Base-by-base conservation (phyloP, 1,284 basidiomycete genomes). In the Trametes sp. region DNA sequence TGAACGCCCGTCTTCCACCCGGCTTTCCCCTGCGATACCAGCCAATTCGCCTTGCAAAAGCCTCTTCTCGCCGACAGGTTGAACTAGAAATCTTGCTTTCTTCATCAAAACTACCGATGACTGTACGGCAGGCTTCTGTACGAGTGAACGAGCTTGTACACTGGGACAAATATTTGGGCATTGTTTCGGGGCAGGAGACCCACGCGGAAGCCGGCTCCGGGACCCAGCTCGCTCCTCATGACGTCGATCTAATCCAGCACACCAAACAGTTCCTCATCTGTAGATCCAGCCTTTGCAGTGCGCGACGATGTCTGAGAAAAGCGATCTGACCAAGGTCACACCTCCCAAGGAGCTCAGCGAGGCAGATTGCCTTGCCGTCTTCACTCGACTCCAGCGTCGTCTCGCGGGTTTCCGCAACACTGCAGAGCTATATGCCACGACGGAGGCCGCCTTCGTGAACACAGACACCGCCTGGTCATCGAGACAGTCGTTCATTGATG, bases 401-500 rank as follows among this genome's bases (percentile, higher is more conserved):
- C 75, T 87, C 2, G 83, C 84, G 0, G 71, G 75, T 14, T 81
- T 82, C 68, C 76, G 84, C 42, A 85, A 86, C 65, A 79, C 76
- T 0, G 75, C 76, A 21, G 72, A 74, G 54, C 68, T 82, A 6
- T 82, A 82, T 69, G 78, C 80, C 8, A 61, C 70, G 11, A 67
- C 74, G 2, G 84, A 86, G 69, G 69, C 69, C 23, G 66, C 66
- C 21, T 51, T 75, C 8, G 77, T 76, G 4, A 49, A 70, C n/a
- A 69, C 75, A 13, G 62, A 65, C 23, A 54, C 60, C 6, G 72
- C 71, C 26, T 38, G 45, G 8, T 31, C 64, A n/a, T 65, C 66
- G n/a, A 73, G 69, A 26, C 70, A 77, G 19, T 69, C 71, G 21
- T 82, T 81, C 61, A 66, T 78, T 10, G 44, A 67, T 4, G 78